Evolutionary conservation across 768 basidiomycete species (phyloP), one percentile per base, ranked within the genome.

Genomic region (Dictyophora rubrovolvata): DNA sequence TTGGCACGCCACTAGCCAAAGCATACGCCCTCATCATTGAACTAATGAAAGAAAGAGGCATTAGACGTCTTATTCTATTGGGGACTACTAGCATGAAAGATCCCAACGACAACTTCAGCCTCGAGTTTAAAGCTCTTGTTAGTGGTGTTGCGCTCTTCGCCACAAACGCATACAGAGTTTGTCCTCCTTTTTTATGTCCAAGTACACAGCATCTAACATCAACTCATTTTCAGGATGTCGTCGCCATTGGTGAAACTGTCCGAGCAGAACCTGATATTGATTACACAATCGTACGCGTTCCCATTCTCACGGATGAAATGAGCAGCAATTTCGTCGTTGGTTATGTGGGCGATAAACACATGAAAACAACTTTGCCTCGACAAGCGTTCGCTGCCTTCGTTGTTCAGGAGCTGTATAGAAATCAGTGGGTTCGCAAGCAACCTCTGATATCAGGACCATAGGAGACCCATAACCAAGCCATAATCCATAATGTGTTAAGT

Each of bases 201-300:
- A 53, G 36, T 18, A 22, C 58, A 11, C 12, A 46, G 12, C 8
- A 59, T 22, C 48, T 56, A 23, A 49, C 16, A 50, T 56, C 18
- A n/a, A 21, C 1, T 36, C 14, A 28, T 23, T 11, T 11, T 23
- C 21, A 75, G 36, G 87, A 88, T 55, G 73, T 89, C 23, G 80
- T 85, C 9, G 82, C 78, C 0, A 77, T 85, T 56, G 86, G 84
- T 17, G 73, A 84, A 52, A 73, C 71, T 14, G 73, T 87, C 36
- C 74, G 80, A 11, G 69, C 68, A 14, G 70, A 78, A 60, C 72
- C 71, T 0, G 74, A 78, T 18, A 64, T 87, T 17, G 79, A 83
- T 21, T 89, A 85, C 84, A 89, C 85, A 7, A 79, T 88, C 49
- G 81, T 75, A 33, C 74, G 87, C 35, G 85, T 89, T 1, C 86